Base-by-base conservation (phyloP, 345 rosid species). In the Brassica rapa region DNA sequence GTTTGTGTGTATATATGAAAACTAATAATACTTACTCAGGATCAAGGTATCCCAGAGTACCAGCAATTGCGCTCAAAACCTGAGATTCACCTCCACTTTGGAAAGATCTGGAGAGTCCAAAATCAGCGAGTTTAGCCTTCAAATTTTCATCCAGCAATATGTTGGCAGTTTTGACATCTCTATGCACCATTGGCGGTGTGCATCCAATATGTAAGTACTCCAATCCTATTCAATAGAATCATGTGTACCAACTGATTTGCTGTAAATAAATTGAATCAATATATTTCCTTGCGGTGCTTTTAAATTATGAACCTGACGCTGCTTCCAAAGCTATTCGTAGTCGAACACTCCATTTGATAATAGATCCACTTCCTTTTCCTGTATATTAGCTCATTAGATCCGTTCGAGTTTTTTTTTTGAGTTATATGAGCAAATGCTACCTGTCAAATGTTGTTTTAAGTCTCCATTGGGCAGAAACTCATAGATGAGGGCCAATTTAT, bases 121-220 rank as follows among this genome's bases (percentile, higher is more conserved):
- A 87, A 77, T 87, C 87, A 0, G 87, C 75, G 3, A 87, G 74
- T 8, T 84, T 85, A 8, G 87, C 85, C 16, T 84, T 86, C 12
- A 78, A 66, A 3, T 76, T 23, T 0, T 87, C 85, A 12, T 66
- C 68, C 27, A 85, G 27, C 29, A 87, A 64, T 71, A 87, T 81
- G 78, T 87, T 87, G 9, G 80, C 4, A 16, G 77, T 66, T 76
- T 87, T 85, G 24, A 85, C 37, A 82, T 87, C 85, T 71, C 86
- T 69, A 25, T 84, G 85, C 27, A 83, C 46, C 55, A 81, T 81
- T 0, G 82, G 82, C 1, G 86, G 86, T 62, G 68, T 85, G 82
- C 88, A 82, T 11, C 90, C 85, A 60, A 39, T 12, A 33, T 82
- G 87, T 41, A 87, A 70, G 25, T 85, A 87, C 46, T 80, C 86